These are phyloP conservation scores for Cryptococcus jaspeensis DNA, from an alignment of 1,284 basidiomycete genomes.

Conservation along the genomic window DNA sequence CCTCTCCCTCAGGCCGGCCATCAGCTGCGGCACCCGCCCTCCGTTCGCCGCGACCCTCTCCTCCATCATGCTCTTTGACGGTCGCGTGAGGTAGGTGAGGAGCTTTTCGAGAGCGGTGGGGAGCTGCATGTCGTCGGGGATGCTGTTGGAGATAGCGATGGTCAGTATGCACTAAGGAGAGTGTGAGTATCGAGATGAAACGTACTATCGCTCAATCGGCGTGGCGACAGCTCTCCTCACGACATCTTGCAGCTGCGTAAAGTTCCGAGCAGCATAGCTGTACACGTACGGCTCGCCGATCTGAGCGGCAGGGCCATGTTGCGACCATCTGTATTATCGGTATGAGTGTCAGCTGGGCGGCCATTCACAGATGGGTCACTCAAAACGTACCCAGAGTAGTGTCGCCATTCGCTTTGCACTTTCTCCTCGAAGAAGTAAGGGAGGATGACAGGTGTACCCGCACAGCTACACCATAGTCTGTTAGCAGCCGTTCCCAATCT, in stretches of 20 bases:
- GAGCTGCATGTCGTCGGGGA: slow-evolving; percentile 30
- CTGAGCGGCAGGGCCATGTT: slow-evolving; percentile 39
- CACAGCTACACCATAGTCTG: slow-evolving; percentile 23
- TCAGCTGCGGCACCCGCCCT: slow-evolving; percentile 20
- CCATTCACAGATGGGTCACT: too few species aligned
- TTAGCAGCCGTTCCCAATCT: neutral
- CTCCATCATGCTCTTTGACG: slow-evolving; percentile 28
- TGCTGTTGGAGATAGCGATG: slow-evolving; percentile 2
- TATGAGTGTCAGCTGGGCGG: too few species aligned
- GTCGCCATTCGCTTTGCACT: slow-evolving; percentile 26
- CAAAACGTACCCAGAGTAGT: slow-evolving; percentile 18
- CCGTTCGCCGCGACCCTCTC: slow-evolving; percentile 10
- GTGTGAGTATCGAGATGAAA: neutral
- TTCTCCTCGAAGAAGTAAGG: slow-evolving; percentile 29
- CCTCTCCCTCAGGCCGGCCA: slow-evolving; percentile 14
- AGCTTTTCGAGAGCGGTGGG: slow-evolving; percentile 13
- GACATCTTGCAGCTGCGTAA: slow-evolving; percentile 18
- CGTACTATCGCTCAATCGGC: slow-evolving; percentile 30
- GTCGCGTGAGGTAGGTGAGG: slow-evolving; percentile 19
- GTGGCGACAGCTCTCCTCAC: slow-evolving; percentile 25
- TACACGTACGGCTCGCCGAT: slow-evolving; percentile 45
- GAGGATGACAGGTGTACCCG: slow-evolving; percentile 43
- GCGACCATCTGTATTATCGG: slow-evolving; percentile 8
- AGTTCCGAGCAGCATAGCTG: slow-evolving; percentile 26
- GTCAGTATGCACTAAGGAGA: neutral